Evolutionary conservation across 176 grass and related monocot species (phyloP).

Genomic region (Thalia dealbata): DNA sequence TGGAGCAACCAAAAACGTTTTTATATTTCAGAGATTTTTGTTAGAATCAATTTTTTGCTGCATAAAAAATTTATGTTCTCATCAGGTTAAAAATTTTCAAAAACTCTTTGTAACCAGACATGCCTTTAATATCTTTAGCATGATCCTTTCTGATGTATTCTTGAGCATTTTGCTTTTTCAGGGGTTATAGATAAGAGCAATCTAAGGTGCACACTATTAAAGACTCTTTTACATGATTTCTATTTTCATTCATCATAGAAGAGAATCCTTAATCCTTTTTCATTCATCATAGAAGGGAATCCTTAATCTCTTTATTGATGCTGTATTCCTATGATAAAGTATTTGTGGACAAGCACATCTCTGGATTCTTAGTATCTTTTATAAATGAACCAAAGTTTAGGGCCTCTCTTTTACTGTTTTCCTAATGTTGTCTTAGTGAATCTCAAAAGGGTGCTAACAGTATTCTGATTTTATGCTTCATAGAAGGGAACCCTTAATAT

Average conservation of each 20-base stretch:
- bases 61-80: no score
- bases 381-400: neutral
- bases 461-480: no score
- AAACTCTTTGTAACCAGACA: no score
- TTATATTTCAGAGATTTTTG: no score
- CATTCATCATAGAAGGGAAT: neutral
- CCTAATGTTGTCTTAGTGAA: slow-evolving; percentile 48
- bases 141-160: neutral
- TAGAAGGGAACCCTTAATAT: neutral
- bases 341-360: neutral
- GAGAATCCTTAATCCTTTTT: neutral
- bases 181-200: neutral
- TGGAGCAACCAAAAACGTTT: no score
- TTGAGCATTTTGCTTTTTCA: neutral
- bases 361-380: neutral
- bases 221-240: neutral
- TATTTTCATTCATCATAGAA: neutral
- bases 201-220: neutral
- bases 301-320: neutral
- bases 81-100: no score
- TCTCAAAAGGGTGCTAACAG: slow-evolving; percentile 73
- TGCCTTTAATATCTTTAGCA: neutral
- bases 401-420: slow-evolving; percentile 19
- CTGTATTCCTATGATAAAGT: neutral
- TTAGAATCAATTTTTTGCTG: no score